Percentiles rank a stretch among this genome's conserved stretches.
These are phyloP conservation scores for Posidonia oceanica DNA, from an alignment of 116 monocot species.

Conservation along the genomic window DNA sequence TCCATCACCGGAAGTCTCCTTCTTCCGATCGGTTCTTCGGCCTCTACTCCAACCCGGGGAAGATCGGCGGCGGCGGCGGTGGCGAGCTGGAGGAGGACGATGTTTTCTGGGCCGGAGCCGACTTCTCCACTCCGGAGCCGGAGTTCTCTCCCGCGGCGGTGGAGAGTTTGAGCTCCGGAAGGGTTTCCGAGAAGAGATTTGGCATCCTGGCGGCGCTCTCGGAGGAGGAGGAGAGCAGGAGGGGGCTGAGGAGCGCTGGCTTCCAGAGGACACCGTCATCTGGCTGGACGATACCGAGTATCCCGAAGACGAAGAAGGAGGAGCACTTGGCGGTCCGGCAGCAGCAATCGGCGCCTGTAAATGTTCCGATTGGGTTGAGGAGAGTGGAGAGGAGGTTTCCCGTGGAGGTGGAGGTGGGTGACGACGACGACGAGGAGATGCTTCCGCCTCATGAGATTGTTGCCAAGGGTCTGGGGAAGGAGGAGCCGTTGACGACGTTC, in stretches of 20 bases:
- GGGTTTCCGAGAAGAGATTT: constrained; percentile 8
- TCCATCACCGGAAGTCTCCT: constrained; percentile 12
- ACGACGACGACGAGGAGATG: constrained; percentile 27
- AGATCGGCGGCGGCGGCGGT: constrained; percentile 5
- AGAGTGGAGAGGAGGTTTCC: constrained; percentile 1
- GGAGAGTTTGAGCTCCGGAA: not conserved
- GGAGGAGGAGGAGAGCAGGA: constrained; percentile 19
- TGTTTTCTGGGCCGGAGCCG: constrained; percentile 19
- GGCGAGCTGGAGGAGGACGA: constrained; percentile 34
- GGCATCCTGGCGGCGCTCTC: constrained; percentile 32
- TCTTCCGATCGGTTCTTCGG: constrained; percentile 18
- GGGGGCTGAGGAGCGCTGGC: not conserved
- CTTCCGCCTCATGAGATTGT: constrained; percentile 67
- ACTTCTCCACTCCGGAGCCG: not conserved
- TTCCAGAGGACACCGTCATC: constrained; percentile 18
- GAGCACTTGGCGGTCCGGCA: not conserved
- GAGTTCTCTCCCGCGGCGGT: not conserved
- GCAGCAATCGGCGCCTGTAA: constrained; percentile 38
- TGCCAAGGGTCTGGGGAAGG: constrained; percentile 18
- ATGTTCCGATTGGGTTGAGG: constrained; percentile 13
- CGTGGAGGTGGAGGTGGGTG: not conserved
- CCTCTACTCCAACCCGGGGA: not conserved
- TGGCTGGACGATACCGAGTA: constrained; percentile 3
- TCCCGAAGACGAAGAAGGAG: constrained; percentile 21
- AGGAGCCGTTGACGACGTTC: constrained; percentile 29